A percentile compares a stretch with the other conserved stretches of the same genome.
Evolutionary conservation across 257 asterid genomes (phyloP).

Genomic region (Penstemon barbatus): DNA sequence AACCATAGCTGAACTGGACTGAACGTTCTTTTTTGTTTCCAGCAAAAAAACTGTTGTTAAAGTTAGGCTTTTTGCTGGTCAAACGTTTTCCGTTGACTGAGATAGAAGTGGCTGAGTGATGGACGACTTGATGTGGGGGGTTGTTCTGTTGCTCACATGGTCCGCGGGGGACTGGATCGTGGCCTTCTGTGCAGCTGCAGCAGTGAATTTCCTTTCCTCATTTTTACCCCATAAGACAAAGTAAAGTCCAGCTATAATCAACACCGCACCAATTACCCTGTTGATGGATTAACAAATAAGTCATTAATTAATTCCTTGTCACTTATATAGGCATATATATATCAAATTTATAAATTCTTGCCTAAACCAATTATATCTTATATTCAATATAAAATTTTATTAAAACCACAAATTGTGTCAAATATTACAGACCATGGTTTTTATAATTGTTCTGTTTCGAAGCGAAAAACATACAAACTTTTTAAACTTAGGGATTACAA

Average conservation of each 20-base stretch:
- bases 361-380: no score
- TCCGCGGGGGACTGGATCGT: conserved; percentile 60
- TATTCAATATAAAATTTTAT: no score
- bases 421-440: no score
- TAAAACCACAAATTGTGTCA: no score
- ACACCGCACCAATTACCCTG: conserved; percentile 88
- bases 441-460: no score
- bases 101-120: conserved; percentile 80
- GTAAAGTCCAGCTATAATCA: conserved; percentile 86
- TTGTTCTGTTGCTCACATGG: conserved; percentile 44
- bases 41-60: conserved; percentile 32
- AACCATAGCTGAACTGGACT: conserved; percentile 36
- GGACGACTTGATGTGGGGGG: conserved; percentile 65
- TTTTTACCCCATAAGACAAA: conserved; percentile 92
- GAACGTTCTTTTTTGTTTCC: conserved; percentile 21
- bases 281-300: conserved; percentile 9
- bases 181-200: conserved; percentile 32
- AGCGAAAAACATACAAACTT: no score
- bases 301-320: neutral
- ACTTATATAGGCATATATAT: neutral
- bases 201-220: conserved; percentile 62
- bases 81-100: conserved; percentile 60
- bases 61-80: conserved; percentile 38
- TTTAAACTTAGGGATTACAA: no score
- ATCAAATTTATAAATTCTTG: no score